Conservation (phyloP, 1,284 basidiomycete genomes). For the Kalmanozyma brasiliensis region DNA sequence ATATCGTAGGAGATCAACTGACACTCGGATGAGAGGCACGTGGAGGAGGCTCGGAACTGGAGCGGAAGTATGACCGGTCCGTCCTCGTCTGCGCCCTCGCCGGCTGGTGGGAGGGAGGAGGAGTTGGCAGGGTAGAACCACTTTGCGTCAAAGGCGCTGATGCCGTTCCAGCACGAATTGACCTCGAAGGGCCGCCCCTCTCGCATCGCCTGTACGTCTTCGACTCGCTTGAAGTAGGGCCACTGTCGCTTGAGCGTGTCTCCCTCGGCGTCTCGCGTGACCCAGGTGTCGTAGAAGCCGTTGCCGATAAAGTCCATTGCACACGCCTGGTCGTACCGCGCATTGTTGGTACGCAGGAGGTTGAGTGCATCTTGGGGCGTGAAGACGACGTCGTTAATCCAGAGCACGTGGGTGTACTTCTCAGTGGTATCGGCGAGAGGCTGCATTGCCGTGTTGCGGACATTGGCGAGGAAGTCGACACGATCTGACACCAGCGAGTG, state of each 20-base stretch:
- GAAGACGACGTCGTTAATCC: conserved; percentile 58
- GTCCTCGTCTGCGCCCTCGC: conserved; percentile 43
- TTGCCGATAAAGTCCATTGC: conserved; percentile 72
- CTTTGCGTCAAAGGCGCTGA: conserved; percentile 71
- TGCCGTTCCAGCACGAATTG: conserved; percentile 75
- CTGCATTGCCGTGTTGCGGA: conserved; percentile 56
- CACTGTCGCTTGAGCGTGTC: conserved; percentile 71
- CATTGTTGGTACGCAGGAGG: conserved; percentile 71
- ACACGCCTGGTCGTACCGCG: conserved; percentile 73
- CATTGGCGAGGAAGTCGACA: conserved; percentile 46
- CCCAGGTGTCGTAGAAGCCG: conserved; percentile 71
- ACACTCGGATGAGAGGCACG: conserved; percentile 73
- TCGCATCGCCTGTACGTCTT: conserved; percentile 66
- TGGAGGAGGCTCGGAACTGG: conserved; percentile 70
- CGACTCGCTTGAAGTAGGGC: conserved; percentile 72
- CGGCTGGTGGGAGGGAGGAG: background rate
- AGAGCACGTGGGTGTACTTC: conserved; percentile 50
- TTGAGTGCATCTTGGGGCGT: conserved; percentile 64
- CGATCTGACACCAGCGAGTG: conserved; percentile 28
- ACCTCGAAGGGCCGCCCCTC: conserved; percentile 71
- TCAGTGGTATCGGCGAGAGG: conserved; percentile 27
- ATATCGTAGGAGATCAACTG: conserved; percentile 74
- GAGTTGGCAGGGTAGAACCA: conserved; percentile 65
- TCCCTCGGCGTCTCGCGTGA: conserved; percentile 38
- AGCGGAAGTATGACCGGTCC: conserved; percentile 68